Conservation (phyloP, 371 early-diverging fungal species). For the Rhizopus sp. region DNA sequence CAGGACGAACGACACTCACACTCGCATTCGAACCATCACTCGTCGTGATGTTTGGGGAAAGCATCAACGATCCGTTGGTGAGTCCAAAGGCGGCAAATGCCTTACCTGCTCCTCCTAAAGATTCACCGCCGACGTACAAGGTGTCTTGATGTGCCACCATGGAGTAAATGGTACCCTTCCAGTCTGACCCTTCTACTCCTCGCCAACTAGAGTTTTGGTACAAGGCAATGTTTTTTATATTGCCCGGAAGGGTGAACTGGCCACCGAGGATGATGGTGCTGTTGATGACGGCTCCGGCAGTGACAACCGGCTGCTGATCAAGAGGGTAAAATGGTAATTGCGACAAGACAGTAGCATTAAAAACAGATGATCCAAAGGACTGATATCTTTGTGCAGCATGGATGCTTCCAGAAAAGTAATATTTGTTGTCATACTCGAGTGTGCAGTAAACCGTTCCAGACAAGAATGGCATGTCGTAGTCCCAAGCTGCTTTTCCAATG, state of each 20-base stretch:
- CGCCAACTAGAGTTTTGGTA: slow-evolving; percentile 42
- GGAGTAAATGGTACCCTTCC: slow-evolving; percentile 37
- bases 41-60: slow-evolving; percentile 30
- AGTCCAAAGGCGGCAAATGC: slow-evolving; percentile 41
- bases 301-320: slow-evolving; percentile 19
- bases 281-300: slow-evolving; percentile 38
- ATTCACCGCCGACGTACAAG: slow-evolving; percentile 57
- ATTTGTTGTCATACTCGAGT: neutral
- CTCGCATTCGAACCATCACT: slow-evolving; percentile 29
- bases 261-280: slow-evolving; percentile 46
- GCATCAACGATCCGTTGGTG: slow-evolving; percentile 8
- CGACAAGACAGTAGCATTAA: slow-evolving; percentile 18
- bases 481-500: slow-evolving; percentile 14
- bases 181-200: slow-evolving; percentile 36
- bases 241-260: slow-evolving; percentile 26
- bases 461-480: slow-evolving; percentile 23
- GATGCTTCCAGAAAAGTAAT: slow-evolving; percentile 41
- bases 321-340: slow-evolving; percentile 41
- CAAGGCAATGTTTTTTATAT: slow-evolving; percentile 47
- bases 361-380: slow-evolving; percentile 37
- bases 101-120: slow-evolving; percentile 20
- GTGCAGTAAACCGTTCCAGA: slow-evolving; percentile 28
- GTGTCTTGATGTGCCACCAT: slow-evolving; percentile 39
- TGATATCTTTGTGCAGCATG: slow-evolving; percentile 37
- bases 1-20: slow-evolving; percentile 47